Conservation (phyloP, 768 basidiomycete genomes). For the Boletus reticulatus region DNA sequence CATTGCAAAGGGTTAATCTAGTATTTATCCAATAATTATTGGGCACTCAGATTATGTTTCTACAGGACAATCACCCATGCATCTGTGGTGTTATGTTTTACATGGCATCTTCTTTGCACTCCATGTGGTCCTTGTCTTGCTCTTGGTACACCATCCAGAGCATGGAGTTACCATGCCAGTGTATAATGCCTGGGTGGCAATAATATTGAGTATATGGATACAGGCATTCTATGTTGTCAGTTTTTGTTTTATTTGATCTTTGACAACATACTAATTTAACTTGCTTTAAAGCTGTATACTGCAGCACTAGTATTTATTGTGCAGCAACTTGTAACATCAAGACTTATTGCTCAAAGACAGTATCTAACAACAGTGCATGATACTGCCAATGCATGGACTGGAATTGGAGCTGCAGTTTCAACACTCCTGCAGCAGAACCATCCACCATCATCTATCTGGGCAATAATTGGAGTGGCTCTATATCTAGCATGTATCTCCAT, state of each 20-base stretch:
- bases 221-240: not conserved
- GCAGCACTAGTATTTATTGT: slow-evolving; percentile 16
- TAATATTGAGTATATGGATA: not conserved
- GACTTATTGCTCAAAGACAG: not conserved
- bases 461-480: slow-evolving; percentile 7
- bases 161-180: not conserved
- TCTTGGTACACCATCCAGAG: not conserved
- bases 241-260: not conserved
- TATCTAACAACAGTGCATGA: slow-evolving; percentile 21
- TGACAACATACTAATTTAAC: not conserved
- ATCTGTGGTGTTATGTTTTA: not conserved
- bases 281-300: slow-evolving; percentile 11
- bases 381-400: slow-evolving; percentile 17
- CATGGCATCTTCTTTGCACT: not conserved
- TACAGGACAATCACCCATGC: not conserved
- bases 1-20: not conserved
- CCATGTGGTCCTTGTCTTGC: not conserved
- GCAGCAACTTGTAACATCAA: slow-evolving; percentile 14
- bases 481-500: no score
- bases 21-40: not conserved
- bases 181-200: not conserved
- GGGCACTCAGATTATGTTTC: not conserved
- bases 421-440: slow-evolving; percentile 11
- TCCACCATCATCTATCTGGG: slow-evolving; percentile 8
- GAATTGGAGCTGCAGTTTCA: slow-evolving; percentile 18